These are phyloP conservation scores for Magnaporthiopsis rhizophila DNA, from an alignment of 2,329 filamentous ascomycete species.

Conservation along the genomic window DNA sequence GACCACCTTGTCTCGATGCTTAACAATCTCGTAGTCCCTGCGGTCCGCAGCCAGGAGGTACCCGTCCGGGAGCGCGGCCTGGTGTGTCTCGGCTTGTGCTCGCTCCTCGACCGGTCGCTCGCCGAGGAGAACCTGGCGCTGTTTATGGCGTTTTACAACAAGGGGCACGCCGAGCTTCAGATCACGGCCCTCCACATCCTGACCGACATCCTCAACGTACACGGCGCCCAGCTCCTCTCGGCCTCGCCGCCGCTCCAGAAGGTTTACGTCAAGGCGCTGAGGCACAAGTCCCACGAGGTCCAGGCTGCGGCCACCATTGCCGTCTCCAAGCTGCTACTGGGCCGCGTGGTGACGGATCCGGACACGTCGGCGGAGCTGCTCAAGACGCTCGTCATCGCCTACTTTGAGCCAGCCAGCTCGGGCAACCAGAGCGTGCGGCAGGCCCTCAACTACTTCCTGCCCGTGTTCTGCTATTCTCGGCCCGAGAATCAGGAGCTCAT, in stretches of 20 bases:
- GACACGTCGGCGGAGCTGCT: constrained; percentile 66
- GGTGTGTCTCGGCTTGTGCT: constrained; percentile 82
- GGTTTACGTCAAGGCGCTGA: constrained; percentile 76
- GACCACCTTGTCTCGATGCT: constrained; percentile 93
- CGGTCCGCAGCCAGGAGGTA: constrained; percentile 86
- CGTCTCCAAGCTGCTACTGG: constrained; percentile 78
- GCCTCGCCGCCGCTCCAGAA: constrained; percentile 66
- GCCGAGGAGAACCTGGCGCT: constrained; percentile 86
- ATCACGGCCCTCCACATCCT: constrained; percentile 87
- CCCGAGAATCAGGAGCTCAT: constrained; percentile 77
- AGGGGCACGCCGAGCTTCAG: constrained; percentile 83
- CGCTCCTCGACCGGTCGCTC: constrained; percentile 81
- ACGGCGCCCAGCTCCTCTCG: constrained; percentile 70
- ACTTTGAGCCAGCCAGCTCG: constrained; percentile 79
- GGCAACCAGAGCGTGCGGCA: constrained; percentile 78
- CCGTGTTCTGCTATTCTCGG: constrained; percentile 85
- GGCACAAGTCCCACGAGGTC: constrained; percentile 62
- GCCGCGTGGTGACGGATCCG: constrained; percentile 64
- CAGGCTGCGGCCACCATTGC: constrained; percentile 76
- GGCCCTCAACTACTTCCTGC: constrained; percentile 85
- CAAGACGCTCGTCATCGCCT: constrained; percentile 73
- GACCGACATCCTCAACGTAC: constrained; percentile 84
- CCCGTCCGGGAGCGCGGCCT: constrained; percentile 87
- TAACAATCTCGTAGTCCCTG: constrained; percentile 92
- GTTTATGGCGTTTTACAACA: constrained; percentile 93